phyloP scores from a whole-genome alignment of 202 grass and related monocot genomes.

The Setaria italica region DNA sequence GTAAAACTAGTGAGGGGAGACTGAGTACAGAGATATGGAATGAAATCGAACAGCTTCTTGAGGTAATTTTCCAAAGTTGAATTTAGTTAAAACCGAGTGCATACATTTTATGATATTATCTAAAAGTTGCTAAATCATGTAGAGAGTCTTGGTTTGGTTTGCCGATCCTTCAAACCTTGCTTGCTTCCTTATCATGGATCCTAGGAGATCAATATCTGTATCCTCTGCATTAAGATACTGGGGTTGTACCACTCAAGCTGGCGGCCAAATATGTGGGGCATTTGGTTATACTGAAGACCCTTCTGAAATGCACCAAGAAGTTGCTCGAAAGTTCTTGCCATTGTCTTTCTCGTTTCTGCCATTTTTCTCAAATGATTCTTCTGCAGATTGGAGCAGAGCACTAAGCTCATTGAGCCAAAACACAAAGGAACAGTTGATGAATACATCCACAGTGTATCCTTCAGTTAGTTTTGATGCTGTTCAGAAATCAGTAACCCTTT shows the following conservation, averaged over 20 bases:
- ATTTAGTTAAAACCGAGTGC: neutral
- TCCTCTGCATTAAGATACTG: constrained; percentile 83
- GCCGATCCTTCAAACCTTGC: constrained; percentile 74
- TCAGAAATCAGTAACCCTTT: constrained; percentile 71
- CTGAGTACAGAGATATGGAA: constrained; percentile 86
- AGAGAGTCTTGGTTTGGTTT: constrained; percentile 69
- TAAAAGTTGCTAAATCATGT: constrained; percentile 44
- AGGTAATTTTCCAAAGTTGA: constrained; percentile 47
- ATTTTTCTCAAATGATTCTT: constrained; percentile 53
- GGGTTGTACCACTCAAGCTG: constrained; percentile 96
- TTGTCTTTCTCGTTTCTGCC: constrained; percentile 70
- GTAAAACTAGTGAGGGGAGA: constrained; percentile 70
- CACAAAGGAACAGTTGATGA: constrained; percentile 63
- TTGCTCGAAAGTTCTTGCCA: constrained; percentile 68
- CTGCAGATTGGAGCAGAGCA: constrained; percentile 47
- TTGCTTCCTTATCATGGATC: constrained; percentile 86
- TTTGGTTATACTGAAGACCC: constrained; percentile 74
- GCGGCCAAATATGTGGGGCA: constrained; percentile 69
- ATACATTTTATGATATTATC: constrained; percentile 9
- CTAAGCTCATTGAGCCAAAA: constrained; percentile 56
- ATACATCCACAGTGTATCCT: constrained; percentile 47
- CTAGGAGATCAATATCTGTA: constrained; percentile 51
- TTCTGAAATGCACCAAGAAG: constrained; percentile 54
- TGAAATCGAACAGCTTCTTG: constrained; percentile 68
- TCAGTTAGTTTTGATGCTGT: constrained; percentile 78